Percentiles rank a stretch among this genome's conserved stretches.
Evolutionary conservation across 805 yeast genomes (phyloP).

Genomic region (Spathaspora hagerdaliae): DNA sequence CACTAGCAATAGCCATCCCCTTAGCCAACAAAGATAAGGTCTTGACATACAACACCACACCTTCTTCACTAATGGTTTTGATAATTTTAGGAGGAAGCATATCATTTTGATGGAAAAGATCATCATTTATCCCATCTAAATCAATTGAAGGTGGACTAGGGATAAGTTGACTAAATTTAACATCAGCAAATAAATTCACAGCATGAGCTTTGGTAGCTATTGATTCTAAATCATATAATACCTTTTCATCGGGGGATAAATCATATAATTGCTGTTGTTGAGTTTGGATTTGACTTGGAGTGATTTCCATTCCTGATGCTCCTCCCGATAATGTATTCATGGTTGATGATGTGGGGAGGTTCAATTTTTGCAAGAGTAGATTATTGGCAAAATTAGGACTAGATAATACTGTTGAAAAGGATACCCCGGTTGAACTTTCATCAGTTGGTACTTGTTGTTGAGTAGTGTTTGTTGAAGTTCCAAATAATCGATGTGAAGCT

Average conservation of each 20-base stretch:
- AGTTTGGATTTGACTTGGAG: neutral
- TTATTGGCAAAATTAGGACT: conserved; percentile 34
- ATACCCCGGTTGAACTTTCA: conserved; percentile 1
- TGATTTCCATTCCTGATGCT: conserved; percentile 1
- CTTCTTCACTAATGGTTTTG: conserved; percentile 72
- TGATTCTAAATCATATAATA: conserved; percentile 53
- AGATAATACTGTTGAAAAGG: conserved; percentile 17
- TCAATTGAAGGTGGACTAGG: conserved; percentile 59
- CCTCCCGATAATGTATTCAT: neutral
- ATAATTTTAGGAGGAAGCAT: conserved; percentile 54
- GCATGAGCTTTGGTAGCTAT: conserved; percentile 90
- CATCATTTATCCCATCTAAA: conserved; percentile 35
- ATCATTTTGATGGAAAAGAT: conserved; percentile 34
- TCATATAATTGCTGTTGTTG: neutral
- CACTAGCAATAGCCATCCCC: conserved; percentile 82
- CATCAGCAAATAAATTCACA: conserved; percentile 82
- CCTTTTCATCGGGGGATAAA: conserved; percentile 26
- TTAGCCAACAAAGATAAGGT: conserved; percentile 75
- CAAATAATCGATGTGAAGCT: conserved; percentile 86
- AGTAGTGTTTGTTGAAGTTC: conserved; percentile 4
- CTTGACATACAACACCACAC: conserved; percentile 80
- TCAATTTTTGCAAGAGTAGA: conserved; percentile 29
- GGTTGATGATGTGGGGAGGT: conserved; percentile 26
- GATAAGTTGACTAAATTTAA: conserved; percentile 78
- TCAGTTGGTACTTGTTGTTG: neutral